Evolutionary conservation across 2,329 filamentous ascomycete genomes (phyloP), one percentile per base, ranked within the genome.

Genomic region (Xylariaceae sp.): DNA sequence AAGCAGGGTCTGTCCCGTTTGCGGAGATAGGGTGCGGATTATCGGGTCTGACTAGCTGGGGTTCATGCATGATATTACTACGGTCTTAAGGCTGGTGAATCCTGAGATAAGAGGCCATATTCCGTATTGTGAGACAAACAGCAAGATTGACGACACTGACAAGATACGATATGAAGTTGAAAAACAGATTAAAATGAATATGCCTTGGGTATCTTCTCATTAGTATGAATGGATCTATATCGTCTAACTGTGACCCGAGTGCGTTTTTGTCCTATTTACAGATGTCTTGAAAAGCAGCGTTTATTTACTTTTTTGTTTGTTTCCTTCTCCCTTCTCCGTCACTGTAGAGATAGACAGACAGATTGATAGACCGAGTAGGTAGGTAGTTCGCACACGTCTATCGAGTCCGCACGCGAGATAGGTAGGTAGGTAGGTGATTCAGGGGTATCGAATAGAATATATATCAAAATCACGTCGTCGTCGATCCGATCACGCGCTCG

Each of bases 401-500:
- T 30, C 23, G 23, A 5, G 3, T 30, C 23, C 23, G 23, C 23
- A 42, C 37, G 37, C 37, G 37, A 42, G 37, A 42, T 42, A 3
- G 37, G 37, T 9, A 39, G 1, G 8, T 42, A 10, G 37, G 6
- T 3, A 4, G 37, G 37, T 42, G 11, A 3, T 10, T 13, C 37
- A 13, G 37, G 8, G 37, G 23, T 30, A 30, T 30, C 23, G 23
- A 30, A 30, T 4, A 42, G 11, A 42, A 42, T 10, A 45, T 44
- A 11, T 11, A 1, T 34, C 11, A 44, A 44, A 15, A 30, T 4
- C 4, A 35, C 9, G 47, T 42, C 10, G 23, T 7, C 11, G 2
- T 51, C 65, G 23, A 30, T 30, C 23, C 23, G 23, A 30, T 30
- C 23, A 62, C 66, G 67, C 63, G 37, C 80, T 83, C 39, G 83